phyloP scores from a whole-genome alignment of 306 rosid genomes.

The Dalbergia cultrata region DNA sequence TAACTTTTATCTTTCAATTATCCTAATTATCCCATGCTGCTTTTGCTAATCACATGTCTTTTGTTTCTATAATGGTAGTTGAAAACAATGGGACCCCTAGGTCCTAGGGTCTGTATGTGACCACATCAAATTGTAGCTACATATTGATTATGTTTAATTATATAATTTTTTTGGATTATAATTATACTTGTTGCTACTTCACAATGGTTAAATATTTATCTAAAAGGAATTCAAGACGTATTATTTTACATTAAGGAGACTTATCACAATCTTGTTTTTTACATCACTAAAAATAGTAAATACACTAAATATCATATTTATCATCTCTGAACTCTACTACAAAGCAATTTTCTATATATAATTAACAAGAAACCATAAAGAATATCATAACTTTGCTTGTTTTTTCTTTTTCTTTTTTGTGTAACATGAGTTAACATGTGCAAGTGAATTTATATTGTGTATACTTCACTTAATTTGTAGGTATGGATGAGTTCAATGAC shows the following conservation, averaged over 20 bases:
- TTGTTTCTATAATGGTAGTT: conserved; percentile 16
- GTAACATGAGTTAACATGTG: neutral
- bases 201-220: neutral
- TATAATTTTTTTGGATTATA: too few relatives aligned
- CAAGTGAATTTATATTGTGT: too few relatives aligned
- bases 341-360: neutral
- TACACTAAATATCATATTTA: neutral
- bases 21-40: neutral
- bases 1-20: neutral
- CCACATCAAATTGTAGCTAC: neutral
- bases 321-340: neutral
- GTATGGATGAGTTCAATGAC: conserved; percentile 51
- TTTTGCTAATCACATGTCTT: neutral
- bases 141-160: neutral
- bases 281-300: neutral
- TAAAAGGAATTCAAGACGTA: conserved; percentile 47
- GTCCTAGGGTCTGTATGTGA: conserved; percentile 40
- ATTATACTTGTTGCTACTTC: conserved; percentile 48
- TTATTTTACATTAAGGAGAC: conserved; percentile 46
- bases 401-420: neutral
- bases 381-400: neutral
- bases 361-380: too few relatives aligned
- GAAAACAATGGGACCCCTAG: conserved; percentile 52
- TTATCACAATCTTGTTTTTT: conserved; percentile 35
- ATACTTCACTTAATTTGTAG: too few relatives aligned